Conservation (phyloP, 2,329 filamentous ascomycete genomes). For the Aureobasidium sp. region DNA sequence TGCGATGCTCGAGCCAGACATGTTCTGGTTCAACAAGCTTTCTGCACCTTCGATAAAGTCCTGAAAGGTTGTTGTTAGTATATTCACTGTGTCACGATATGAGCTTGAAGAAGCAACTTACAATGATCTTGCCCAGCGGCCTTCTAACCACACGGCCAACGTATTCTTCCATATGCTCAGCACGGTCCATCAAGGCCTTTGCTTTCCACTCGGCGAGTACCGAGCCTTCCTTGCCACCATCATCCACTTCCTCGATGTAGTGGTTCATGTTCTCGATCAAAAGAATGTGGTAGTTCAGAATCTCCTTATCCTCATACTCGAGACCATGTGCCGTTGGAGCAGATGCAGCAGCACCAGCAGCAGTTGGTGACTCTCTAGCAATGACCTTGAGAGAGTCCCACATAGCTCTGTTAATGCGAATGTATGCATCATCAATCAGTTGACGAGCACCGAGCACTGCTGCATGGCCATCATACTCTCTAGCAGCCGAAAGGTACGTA, state of each 20-base stretch:
- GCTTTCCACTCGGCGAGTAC: constrained; percentile 78
- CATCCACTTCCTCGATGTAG: constrained; percentile 84
- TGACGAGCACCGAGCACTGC: constrained; percentile 57
- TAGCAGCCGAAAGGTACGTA: constrained; percentile 54
- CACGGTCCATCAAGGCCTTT: constrained; percentile 68
- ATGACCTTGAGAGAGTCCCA: constrained; percentile 96
- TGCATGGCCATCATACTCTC: constrained; percentile 41
- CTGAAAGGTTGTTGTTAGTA: constrained; percentile 23
- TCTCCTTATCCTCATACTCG: constrained; percentile 89
- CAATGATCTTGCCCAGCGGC: constrained; percentile 77
- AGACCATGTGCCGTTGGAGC: constrained; percentile 35
- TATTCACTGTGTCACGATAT: not conserved
- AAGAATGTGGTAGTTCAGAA: constrained; percentile 92
- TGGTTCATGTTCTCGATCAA: constrained; percentile 99
- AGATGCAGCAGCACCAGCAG: constrained; percentile 46
- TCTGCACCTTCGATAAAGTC: constrained; percentile 90
- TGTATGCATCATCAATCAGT: constrained; percentile 79
- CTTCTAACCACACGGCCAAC: constrained; percentile 80
- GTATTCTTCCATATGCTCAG: constrained; percentile 82
- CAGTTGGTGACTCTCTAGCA: constrained; percentile 59
- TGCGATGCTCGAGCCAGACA: constrained; percentile 51
- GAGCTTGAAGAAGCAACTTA: constrained; percentile 25
- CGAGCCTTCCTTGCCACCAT: constrained; percentile 53
- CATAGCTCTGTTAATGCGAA: constrained; percentile 86
- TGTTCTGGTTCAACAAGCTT: constrained; percentile 53